Percentiles rank a stretch among this genome's conserved stretches.
phyloP scores from a whole-genome alignment of 2,329 filamentous ascomycete genomes.

The Fusarium nodosum region DNA sequence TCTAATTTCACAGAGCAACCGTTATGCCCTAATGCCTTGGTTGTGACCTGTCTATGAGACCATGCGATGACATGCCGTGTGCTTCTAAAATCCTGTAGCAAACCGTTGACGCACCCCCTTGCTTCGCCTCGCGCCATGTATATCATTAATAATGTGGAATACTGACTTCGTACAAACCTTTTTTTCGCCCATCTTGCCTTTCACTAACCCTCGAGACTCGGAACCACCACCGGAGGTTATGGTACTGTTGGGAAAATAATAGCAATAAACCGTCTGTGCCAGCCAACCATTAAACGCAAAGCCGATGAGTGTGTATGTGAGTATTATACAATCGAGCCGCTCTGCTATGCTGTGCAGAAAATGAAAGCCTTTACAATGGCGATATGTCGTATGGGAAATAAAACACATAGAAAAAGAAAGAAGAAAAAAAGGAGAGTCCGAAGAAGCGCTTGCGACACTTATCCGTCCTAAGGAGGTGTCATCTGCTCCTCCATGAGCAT shows the following conservation, averaged over 20 bases:
- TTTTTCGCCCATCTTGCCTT: slow-evolving; percentile 5
- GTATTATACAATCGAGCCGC: slow-evolving; percentile 28
- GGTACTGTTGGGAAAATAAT: slow-evolving; percentile 5
- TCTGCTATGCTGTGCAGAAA: slow-evolving; percentile 36
- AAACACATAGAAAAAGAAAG: not conserved
- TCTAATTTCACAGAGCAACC: slow-evolving; percentile 13
- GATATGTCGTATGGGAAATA: slow-evolving; percentile 12
- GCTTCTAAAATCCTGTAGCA: slow-evolving; percentile 32
- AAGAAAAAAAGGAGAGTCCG: not conserved
- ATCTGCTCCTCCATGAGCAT: slow-evolving; percentile 59
- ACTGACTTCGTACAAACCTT: slow-evolving; percentile 14
- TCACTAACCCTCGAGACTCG: slow-evolving; percentile 7
- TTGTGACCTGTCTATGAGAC: slow-evolving; percentile 11
- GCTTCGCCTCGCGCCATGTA: slow-evolving; percentile 22
- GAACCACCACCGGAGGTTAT: slow-evolving; percentile 5
- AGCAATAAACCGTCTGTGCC: slow-evolving; percentile 6
- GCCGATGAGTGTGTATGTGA: slow-evolving; percentile 11
- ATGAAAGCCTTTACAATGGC: slow-evolving; percentile 16
- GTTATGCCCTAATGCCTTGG: slow-evolving; percentile 20
- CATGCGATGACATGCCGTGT: slow-evolving; percentile 24
- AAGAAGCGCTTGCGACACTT: slow-evolving; percentile 3
- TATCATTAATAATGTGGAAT: slow-evolving; percentile 31
- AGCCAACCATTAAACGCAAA: slow-evolving; percentile 19
- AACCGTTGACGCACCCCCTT: slow-evolving; percentile 22
- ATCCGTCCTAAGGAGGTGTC: slow-evolving; percentile 56